Evolutionary conservation across 345 rosid species (phyloP).

Genomic region (Physaria fendleri): DNA sequence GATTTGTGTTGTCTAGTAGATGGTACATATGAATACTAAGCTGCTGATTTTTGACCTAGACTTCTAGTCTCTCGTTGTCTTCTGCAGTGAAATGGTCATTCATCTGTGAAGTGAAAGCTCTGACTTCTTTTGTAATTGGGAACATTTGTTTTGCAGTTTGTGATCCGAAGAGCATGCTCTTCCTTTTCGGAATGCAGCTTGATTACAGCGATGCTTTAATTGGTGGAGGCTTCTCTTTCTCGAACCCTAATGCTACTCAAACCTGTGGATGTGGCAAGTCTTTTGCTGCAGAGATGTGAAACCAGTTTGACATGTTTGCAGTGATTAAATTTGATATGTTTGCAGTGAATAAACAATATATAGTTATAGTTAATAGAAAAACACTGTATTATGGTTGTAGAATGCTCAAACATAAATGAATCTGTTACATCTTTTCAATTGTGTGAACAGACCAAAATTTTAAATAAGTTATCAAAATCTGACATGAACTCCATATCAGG

Average conservation of each 20-base stretch:
- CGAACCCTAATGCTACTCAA: conserved; percentile 90
- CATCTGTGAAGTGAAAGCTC: background rate
- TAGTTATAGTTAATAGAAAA: conserved; percentile 4
- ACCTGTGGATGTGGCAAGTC: conserved; percentile 79
- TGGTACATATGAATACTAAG: background rate
- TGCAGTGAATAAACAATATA: background rate
- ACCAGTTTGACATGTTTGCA: conserved; percentile 4
- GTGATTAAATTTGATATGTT: no score
- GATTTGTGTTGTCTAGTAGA: background rate
- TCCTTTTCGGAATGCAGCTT: conserved; percentile 88
- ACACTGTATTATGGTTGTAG: conserved; percentile 10
- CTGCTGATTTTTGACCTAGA: background rate
- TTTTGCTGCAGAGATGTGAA: conserved; percentile 61
- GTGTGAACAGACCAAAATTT: background rate
- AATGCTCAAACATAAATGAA: background rate
- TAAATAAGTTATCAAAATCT: no score
- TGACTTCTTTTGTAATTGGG: background rate
- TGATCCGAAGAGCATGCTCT: conserved; percentile 98
- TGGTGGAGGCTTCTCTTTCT: conserved; percentile 95
- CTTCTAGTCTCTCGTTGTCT: no score
- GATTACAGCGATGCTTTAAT: conserved; percentile 93
- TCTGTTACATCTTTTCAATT: background rate
- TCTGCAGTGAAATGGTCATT: no score
- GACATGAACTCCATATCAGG: conserved; percentile 6
- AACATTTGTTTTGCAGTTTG: conserved; percentile 57